Percentiles rank a stretch among this genome's conserved stretches.
Evolutionary conservation across 129 eudicot genomes (phyloP).

Genomic region (Calendula officinalis): DNA sequence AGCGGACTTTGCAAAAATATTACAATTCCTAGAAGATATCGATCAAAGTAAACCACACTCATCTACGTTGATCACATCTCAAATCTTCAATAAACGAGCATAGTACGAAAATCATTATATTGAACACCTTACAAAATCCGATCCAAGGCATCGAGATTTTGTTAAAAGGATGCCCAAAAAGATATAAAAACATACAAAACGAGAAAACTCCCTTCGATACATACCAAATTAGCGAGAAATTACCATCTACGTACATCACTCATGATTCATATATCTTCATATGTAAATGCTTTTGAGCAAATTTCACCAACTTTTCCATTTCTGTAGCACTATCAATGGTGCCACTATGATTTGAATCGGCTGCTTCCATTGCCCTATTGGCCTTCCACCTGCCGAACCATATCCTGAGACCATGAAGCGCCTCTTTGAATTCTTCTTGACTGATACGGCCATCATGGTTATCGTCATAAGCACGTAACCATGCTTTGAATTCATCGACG

Average conservation of each 20-base stretch:
- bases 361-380: conserved; percentile 37
- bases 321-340: conserved; percentile 38
- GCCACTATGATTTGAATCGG: conserved; percentile 45
- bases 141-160: background rate
- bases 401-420: conserved; percentile 41
- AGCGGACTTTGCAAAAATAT: background rate
- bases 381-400: conserved; percentile 70
- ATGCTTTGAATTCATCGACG: conserved; percentile 52
- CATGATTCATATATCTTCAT: conserved; percentile 43
- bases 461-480: conserved; percentile 49
- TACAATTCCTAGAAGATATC: background rate
- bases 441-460: conserved; percentile 58
- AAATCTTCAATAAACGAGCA: background rate
- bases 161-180: background rate
- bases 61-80: background rate
- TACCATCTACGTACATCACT: conserved; percentile 22
- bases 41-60: background rate
- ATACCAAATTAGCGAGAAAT: conserved; percentile 1
- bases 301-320: conserved; percentile 46
- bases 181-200: background rate
- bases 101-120: background rate
- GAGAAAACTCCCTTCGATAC: background rate
- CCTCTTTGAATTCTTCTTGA: conserved; percentile 50
- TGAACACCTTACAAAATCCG: background rate
- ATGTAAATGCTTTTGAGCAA: conserved; percentile 51